A percentile compares a stretch with the other conserved stretches of the same genome.
These are phyloP conservation scores for Trapa bicornis DNA, from an alignment of 345 rosid species.

Conservation along the genomic window DNA sequence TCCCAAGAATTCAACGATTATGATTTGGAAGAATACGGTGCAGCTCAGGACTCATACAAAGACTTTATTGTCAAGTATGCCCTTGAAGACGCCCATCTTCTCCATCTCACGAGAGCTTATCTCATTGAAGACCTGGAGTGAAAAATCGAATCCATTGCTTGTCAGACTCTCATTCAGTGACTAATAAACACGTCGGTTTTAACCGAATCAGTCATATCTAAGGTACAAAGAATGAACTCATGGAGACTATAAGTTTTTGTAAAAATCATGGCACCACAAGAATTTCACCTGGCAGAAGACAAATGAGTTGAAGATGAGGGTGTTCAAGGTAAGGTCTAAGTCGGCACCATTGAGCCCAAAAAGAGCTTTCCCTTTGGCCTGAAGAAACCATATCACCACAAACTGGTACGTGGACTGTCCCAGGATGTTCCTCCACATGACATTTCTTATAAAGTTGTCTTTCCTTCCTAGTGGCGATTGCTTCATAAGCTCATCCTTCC, in stretches of 20 bases:
- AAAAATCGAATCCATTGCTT: neutral
- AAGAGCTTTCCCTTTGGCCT: constrained; percentile 42
- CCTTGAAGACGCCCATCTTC: constrained; percentile 50
- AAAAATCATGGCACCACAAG: neutral
- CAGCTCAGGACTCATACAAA: constrained; percentile 39
- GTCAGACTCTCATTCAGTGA: neutral
- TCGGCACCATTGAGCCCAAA: constrained; percentile 44
- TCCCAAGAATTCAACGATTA: constrained; percentile 61
- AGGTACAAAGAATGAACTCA: no score
- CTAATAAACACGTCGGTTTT: neutral
- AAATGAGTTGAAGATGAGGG: constrained; percentile 76
- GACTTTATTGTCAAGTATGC: constrained; percentile 41
- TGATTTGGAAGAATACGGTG: constrained; percentile 53
- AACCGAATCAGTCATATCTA: no score
- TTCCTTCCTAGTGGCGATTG: constrained; percentile 52
- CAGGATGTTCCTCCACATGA: constrained; percentile 91
- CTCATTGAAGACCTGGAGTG: constrained; percentile 26
- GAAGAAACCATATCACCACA: constrained; percentile 47
- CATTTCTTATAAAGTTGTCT: constrained; percentile 70
- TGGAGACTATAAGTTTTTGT: no score
- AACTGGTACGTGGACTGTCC: constrained; percentile 80
- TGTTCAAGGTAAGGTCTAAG: constrained; percentile 42
- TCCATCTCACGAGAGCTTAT: constrained; percentile 74
- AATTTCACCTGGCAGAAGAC: constrained; percentile 77
- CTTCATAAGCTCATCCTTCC: constrained; percentile 53